A percentile compares a stretch with the other conserved stretches of the same genome.
These are phyloP conservation scores for Rhizoclosmatium globosum DNA, from an alignment of 192 early-diverging fungal species.

Conservation along the genomic window DNA sequence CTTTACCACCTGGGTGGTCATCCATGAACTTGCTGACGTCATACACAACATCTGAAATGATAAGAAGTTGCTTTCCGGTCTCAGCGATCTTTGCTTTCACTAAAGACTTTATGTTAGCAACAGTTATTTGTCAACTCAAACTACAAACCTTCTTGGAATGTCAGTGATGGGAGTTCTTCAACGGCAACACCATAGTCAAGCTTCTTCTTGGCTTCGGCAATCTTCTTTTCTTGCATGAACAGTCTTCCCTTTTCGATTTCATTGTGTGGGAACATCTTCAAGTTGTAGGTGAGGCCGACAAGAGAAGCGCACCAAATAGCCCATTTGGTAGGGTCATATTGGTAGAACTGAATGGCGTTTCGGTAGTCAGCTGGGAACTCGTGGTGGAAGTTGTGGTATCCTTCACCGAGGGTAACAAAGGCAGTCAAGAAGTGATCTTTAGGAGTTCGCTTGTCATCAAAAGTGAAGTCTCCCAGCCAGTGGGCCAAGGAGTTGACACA, in stretches of 20 bases:
- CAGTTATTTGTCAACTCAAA: constrained; percentile 43
- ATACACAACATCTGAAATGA: constrained; percentile 80
- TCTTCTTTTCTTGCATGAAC: constrained; percentile 83
- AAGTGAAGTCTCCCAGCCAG: constrained; percentile 51
- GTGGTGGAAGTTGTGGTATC: constrained; percentile 70
- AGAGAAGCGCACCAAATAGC: constrained; percentile 47
- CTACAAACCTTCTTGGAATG: constrained; percentile 50
- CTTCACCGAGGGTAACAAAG: constrained; percentile 61
- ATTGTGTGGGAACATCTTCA: constrained; percentile 54
- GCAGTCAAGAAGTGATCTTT: constrained; percentile 58
- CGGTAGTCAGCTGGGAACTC: constrained; percentile 66
- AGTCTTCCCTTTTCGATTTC: constrained; percentile 65
- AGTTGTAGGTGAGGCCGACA: constrained; percentile 58
- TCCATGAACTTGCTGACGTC: constrained; percentile 75
- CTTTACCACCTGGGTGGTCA: constrained; percentile 88
- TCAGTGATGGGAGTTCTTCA: constrained; percentile 65
- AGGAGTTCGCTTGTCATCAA: constrained; percentile 80
- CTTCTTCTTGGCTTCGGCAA: constrained; percentile 60
- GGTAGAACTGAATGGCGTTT: constrained; percentile 57
- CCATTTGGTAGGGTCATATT: constrained; percentile 69
- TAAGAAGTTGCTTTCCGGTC: constrained; percentile 76
- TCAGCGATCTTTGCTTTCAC: constrained; percentile 71
- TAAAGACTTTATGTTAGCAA: background rate
- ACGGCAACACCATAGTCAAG: constrained; percentile 81
- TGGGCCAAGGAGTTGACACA: constrained; percentile 67